Conservation (phyloP, 352 stramenopile species). For the Pythium aristosporum region DNA sequence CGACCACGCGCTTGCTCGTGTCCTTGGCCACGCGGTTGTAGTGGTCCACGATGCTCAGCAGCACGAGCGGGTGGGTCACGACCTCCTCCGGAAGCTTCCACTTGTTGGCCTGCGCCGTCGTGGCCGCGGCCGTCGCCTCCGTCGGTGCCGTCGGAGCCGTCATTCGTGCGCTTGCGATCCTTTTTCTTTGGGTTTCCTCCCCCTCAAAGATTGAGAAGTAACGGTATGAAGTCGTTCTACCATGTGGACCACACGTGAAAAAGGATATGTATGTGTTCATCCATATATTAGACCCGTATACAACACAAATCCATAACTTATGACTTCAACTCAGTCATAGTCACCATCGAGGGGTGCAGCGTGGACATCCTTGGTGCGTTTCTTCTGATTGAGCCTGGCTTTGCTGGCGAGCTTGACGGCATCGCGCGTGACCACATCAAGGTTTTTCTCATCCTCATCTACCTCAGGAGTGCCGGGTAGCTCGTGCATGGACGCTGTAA, state of each 20-base stretch:
- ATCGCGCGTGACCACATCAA: conserved; percentile 54
- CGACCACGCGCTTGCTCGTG: conserved; percentile 98
- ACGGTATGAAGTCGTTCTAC: conserved; percentile 17
- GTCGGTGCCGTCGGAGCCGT: conserved; percentile 16
- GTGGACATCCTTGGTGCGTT: conserved; percentile 32
- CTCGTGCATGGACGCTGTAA: conserved; percentile 18
- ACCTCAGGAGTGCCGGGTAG: conserved; percentile 23
- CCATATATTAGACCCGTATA: conserved; percentile 3
- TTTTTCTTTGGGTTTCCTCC: conserved; percentile 7
- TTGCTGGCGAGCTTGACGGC: conserved; percentile 64
- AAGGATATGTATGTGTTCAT: background rate
- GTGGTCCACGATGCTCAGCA: conserved; percentile 98
- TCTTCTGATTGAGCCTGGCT: conserved; percentile 55
- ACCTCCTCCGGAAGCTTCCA: conserved; percentile 88
- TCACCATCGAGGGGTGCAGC: conserved; percentile 3
- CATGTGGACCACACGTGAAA: conserved; percentile 18
- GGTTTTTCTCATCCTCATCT: conserved; percentile 40
- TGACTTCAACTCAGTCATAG: conserved; percentile 7
- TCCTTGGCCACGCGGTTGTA: conserved; percentile 99
- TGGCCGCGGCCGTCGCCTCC: background rate
- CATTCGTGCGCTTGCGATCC: conserved; percentile 22
- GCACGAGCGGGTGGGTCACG: conserved; percentile 98
- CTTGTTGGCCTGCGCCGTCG: conserved; percentile 20
- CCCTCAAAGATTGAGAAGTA: conserved; percentile 33
- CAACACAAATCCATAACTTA: background rate